These are phyloP conservation scores for Parietaria judaica DNA, from an alignment of 306 rosid species.

Conservation along the genomic window DNA sequence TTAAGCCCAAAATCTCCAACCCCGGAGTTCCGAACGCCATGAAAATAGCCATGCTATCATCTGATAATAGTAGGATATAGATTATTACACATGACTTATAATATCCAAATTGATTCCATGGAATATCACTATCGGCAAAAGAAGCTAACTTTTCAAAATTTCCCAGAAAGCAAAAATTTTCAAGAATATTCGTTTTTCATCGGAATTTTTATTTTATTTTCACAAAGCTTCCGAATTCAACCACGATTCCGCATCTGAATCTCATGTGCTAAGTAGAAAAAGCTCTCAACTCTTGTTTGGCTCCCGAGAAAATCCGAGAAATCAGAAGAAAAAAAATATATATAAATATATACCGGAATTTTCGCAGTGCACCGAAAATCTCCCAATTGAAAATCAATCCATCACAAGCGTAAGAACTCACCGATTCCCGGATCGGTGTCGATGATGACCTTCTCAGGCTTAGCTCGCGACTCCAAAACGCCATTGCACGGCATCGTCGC, in stretches of 20 bases:
- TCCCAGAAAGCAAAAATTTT: too few relatives aligned
- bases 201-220: background rate
- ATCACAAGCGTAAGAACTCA: slow-evolving; percentile 14
- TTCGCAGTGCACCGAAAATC: background rate
- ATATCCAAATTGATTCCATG: background rate
- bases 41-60: slow-evolving; percentile 81
- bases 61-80: slow-evolving; percentile 28
- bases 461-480: slow-evolving; percentile 5
- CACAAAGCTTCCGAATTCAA: too few relatives aligned
- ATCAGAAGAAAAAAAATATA: background rate
- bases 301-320: background rate
- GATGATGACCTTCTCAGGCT: slow-evolving; percentile 63
- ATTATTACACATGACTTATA: background rate
- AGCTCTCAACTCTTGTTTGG: slow-evolving; percentile 10
- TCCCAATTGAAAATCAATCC: background rate
- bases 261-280: background rate
- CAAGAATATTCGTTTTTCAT: background rate
- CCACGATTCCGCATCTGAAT: background rate
- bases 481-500: slow-evolving; percentile 19
- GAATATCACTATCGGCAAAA: too few relatives aligned
- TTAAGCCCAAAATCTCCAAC: slow-evolving; percentile 71
- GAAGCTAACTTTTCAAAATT: too few relatives aligned
- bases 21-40: slow-evolving; percentile 81
- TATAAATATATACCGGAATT: background rate
- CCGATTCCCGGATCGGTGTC: slow-evolving; percentile 99